These are phyloP conservation scores for Botrytis aclada DNA, from an alignment of 2,329 filamentous ascomycete genomes.

Conservation along the genomic window DNA sequence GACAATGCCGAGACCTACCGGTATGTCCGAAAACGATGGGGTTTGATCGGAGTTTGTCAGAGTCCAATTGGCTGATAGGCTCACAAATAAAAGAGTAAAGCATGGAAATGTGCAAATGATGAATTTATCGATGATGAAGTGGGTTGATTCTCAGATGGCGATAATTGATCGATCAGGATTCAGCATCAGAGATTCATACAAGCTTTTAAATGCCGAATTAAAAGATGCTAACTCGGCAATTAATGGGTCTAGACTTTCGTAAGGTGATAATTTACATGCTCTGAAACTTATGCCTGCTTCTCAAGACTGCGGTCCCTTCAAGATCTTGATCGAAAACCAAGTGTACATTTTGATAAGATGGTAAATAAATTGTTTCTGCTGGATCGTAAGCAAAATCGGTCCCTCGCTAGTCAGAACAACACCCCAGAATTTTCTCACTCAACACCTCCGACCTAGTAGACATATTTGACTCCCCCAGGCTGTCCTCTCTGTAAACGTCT, in stretches of 20 bases:
- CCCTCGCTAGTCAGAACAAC: background rate
- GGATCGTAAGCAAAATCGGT: background rate
- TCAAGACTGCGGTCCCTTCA: background rate
- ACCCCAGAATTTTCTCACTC: background rate
- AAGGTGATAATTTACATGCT: background rate
- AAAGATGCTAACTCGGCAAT: background rate
- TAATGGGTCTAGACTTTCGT: background rate
- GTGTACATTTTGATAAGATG: background rate
- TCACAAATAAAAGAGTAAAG: background rate
- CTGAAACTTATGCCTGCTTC: background rate
- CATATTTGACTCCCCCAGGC: constrained; percentile 61
- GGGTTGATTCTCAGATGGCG: background rate
- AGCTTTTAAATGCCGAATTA: constrained; percentile 3
- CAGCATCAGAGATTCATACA: background rate
- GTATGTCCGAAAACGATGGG: background rate
- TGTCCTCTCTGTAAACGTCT: constrained; percentile 55
- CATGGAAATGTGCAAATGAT: background rate
- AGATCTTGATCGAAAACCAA: background rate
- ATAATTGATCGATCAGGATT: background rate
- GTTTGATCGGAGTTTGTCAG: background rate
- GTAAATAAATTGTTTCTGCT: background rate
- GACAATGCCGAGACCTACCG: background rate
- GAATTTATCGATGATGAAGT: background rate
- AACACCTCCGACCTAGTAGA: constrained; percentile 41
- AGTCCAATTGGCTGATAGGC: background rate